Percentiles rank a stretch among this genome's conserved stretches.
Conservation (phyloP, 1,139 yeast genomes). For the Cylindricascospora bacillispora region DNA sequence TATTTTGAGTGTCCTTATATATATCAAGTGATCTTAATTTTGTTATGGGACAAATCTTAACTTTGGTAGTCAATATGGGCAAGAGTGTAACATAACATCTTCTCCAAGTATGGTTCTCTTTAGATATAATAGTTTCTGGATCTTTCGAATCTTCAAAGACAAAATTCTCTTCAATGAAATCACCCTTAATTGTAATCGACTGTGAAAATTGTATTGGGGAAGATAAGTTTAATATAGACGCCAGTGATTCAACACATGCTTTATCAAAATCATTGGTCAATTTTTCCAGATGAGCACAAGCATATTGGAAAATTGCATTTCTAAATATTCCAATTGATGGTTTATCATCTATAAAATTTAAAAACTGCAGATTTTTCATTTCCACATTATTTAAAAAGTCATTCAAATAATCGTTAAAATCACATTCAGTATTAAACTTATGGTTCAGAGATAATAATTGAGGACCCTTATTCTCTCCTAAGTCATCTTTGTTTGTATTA, state of each 20-base stretch:
- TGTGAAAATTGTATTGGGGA: constrained; percentile 6
- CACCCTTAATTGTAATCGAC: constrained; percentile 16
- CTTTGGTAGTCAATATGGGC: constrained; percentile 27
- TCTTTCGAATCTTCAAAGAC: constrained; percentile 11
- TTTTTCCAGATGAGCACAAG: constrained; percentile 10
- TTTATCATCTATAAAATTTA: constrained; percentile 18
- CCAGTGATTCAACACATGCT: constrained; percentile 20
- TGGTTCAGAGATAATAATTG: not conserved
- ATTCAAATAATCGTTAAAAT: constrained; percentile 18
- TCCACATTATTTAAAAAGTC: constrained; percentile 12
- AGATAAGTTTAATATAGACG: constrained; percentile 9
- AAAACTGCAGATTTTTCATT: constrained; percentile 14
- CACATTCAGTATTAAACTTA: constrained; percentile 8
- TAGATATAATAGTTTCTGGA: constrained; percentile 16
- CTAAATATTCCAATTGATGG: constrained; percentile 18
- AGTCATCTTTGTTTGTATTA: not conserved
- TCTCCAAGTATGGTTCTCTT: constrained; percentile 25
- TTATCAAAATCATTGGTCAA: constrained; percentile 23
- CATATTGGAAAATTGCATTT: constrained; percentile 19
- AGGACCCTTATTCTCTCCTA: constrained; percentile 1
- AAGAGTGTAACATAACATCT: constrained; percentile 27
- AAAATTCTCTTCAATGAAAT: constrained; percentile 25
- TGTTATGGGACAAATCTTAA: constrained; percentile 28
- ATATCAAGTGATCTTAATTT: constrained; percentile 26
- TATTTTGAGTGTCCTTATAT: constrained; percentile 17